Conservation (phyloP, 106 monocot genomes). For the Platanthera zijinensis region DNA sequence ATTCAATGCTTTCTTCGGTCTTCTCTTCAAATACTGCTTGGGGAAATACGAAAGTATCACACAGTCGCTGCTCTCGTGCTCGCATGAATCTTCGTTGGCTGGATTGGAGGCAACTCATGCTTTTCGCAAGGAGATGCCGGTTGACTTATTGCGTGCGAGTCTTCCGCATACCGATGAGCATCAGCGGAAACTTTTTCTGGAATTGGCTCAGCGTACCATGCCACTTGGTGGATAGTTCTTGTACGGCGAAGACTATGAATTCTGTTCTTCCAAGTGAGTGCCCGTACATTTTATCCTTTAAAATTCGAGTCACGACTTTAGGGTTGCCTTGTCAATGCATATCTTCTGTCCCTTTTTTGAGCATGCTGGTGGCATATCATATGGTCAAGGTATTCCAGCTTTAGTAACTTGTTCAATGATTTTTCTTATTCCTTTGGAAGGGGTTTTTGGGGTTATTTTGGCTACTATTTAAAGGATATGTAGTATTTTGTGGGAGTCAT, state of each 20-base stretch:
- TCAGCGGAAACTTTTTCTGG: slow-evolving; percentile 30
- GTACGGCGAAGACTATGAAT: slow-evolving; percentile 10
- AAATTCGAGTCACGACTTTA: background rate
- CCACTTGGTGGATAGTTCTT: slow-evolving; percentile 13
- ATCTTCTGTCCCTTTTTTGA: background rate
- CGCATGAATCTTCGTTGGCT: slow-evolving; percentile 1
- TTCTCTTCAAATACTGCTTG: slow-evolving; percentile 30
- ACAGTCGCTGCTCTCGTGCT: slow-evolving; percentile 17
- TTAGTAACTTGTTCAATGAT: background rate
- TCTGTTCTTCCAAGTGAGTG: slow-evolving; percentile 16
- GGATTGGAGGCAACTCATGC: slow-evolving; percentile 24
- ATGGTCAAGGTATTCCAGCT: background rate
- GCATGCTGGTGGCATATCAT: background rate
- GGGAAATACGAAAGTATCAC: slow-evolving; percentile 33
- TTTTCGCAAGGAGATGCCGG: slow-evolving; percentile 39
- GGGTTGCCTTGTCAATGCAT: background rate
- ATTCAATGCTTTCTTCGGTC: slow-evolving; percentile 42
- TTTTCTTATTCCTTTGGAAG: background rate
- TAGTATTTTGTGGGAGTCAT: background rate
- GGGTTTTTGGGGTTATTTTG: background rate
- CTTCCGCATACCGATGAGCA: slow-evolving; percentile 35
- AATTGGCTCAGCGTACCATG: slow-evolving; percentile 34
- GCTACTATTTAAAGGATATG: background rate
- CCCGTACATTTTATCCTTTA: slow-evolving; percentile 8
- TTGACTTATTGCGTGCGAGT: slow-evolving; percentile 36